Percentiles rank a stretch among this genome's conserved stretches.
phyloP scores from a whole-genome alignment of 2,329 filamentous ascomycete species.

The Neurospora sp. region DNA sequence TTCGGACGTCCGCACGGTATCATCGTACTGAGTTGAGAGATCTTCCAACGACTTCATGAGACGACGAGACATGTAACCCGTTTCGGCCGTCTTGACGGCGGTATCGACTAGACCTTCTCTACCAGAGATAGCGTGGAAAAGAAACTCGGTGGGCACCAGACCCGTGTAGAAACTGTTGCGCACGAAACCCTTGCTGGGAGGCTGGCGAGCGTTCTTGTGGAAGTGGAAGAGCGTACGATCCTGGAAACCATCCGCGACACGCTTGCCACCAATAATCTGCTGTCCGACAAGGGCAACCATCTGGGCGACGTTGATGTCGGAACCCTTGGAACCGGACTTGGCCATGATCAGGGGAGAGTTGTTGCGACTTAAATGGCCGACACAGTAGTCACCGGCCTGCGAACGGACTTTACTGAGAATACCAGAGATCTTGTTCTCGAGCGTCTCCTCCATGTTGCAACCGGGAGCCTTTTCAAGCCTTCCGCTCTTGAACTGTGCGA shows the following conservation, averaged over 20 bases:
- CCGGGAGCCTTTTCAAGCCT: constrained; percentile 79
- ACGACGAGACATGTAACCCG: constrained; percentile 96
- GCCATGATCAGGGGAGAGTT: constrained; percentile 96
- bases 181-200: constrained; percentile 95
- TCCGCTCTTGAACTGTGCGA: constrained; percentile 67
- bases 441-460: constrained; percentile 81
- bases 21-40: constrained; percentile 84
- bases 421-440: constrained; percentile 84
- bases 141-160: constrained; percentile 79
- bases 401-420: constrained; percentile 88
- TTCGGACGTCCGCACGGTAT: constrained; percentile 85
- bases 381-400: constrained; percentile 83
- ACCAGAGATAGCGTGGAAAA: constrained; percentile 97
- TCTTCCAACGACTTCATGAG: constrained; percentile 98
- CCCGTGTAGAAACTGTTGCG: constrained; percentile 96
- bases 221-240: constrained; percentile 93
- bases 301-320: constrained; percentile 95
- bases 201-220: constrained; percentile 81
- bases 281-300: constrained; percentile 98
- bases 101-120: constrained; percentile 98
- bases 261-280: constrained; percentile 89
- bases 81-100: constrained; percentile 97
- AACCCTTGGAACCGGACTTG: constrained; percentile 92
- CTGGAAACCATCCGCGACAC: constrained; percentile 93
- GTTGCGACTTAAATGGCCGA: constrained; percentile 77